Conservation (phyloP, 1,139 yeast genomes). For the Lodderomyces orthopsilosis region DNA sequence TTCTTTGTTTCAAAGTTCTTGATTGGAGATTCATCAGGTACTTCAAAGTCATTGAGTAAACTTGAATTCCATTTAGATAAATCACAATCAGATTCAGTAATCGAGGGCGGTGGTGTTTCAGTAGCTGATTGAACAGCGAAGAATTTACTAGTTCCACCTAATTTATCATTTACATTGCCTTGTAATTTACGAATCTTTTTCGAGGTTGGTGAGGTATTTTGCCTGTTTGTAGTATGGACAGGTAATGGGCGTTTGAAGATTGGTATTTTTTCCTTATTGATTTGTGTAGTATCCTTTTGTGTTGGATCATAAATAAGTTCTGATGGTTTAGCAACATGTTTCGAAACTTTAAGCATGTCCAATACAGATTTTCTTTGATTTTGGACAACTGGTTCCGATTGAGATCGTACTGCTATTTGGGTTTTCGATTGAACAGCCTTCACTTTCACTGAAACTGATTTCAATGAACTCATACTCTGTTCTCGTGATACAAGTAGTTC, state of each 20-base stretch:
- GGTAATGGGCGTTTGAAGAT: conserved; percentile 1
- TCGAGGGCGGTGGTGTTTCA: conserved; percentile 2
- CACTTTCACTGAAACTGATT: conserved; percentile 24
- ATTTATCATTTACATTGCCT: neutral
- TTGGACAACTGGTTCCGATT: conserved; percentile 9
- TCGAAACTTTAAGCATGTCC: conserved; percentile 10
- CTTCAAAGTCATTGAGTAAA: conserved; percentile 34
- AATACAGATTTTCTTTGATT: conserved; percentile 10
- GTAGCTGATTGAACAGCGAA: conserved; percentile 23
- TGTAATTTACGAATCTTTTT: conserved; percentile 11
- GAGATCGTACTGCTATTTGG: conserved; percentile 6
- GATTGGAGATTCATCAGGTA: conserved; percentile 28
- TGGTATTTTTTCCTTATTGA: neutral
- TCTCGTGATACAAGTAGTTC: conserved; percentile 47
- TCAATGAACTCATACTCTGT: conserved; percentile 25
- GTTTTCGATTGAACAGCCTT: neutral
- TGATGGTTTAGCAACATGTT: conserved; percentile 1
- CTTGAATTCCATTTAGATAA: conserved; percentile 18
- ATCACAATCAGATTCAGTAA: conserved; percentile 7
- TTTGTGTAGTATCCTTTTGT: neutral
- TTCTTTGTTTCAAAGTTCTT: conserved; percentile 12
- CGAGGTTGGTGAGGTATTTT: conserved; percentile 13
- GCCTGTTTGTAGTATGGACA: conserved; percentile 2
- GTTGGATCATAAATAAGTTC: neutral
- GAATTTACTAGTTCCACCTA: conserved; percentile 13